Conservation (phyloP, 2,329 filamentous ascomycete species). For the Epicoccum sorghinum region DNA sequence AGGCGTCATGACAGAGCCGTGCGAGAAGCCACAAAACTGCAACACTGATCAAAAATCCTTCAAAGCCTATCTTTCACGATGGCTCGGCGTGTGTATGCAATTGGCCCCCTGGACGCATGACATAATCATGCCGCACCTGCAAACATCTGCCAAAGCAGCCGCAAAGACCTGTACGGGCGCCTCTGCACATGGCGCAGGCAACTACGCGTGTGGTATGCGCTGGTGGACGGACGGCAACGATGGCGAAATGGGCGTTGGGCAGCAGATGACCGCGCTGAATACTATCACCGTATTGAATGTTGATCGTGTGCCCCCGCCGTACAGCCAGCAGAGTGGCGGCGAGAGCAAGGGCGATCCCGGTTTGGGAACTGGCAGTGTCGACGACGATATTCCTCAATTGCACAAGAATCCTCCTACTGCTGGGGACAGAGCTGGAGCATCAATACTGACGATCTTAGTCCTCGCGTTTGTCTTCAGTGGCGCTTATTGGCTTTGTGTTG, state of each 20-base stretch:
- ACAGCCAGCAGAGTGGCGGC: constrained; percentile 58
- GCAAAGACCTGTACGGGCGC: constrained; percentile 59
- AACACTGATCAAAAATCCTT: constrained; percentile 54
- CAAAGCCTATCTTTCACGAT: constrained; percentile 55
- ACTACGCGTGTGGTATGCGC: constrained; percentile 49
- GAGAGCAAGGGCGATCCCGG: constrained; percentile 55
- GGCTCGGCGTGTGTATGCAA: constrained; percentile 61
- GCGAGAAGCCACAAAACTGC: constrained; percentile 49
- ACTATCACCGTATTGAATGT: constrained; percentile 56
- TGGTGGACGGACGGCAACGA: constrained; percentile 54
- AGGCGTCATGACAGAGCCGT: constrained; percentile 52
- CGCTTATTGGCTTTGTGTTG: constrained; percentile 31
- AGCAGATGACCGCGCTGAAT: constrained; percentile 64
- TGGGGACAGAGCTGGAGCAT: constrained; percentile 52
- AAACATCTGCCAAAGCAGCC: constrained; percentile 60
- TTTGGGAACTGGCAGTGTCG: constrained; percentile 44
- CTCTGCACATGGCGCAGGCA: constrained; percentile 45
- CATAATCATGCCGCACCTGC: constrained; percentile 59
- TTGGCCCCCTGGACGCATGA: constrained; percentile 63
- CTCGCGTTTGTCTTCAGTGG: constrained; percentile 21
- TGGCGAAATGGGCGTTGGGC: constrained; percentile 58
- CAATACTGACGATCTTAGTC: constrained; percentile 49
- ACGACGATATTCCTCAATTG: constrained; percentile 26
- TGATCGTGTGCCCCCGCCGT: constrained; percentile 47
- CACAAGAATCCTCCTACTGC: constrained; percentile 35